These are phyloP conservation scores for Cercospora nicotianae DNA, from an alignment of 2,329 filamentous ascomycete genomes.

Conservation along the genomic window DNA sequence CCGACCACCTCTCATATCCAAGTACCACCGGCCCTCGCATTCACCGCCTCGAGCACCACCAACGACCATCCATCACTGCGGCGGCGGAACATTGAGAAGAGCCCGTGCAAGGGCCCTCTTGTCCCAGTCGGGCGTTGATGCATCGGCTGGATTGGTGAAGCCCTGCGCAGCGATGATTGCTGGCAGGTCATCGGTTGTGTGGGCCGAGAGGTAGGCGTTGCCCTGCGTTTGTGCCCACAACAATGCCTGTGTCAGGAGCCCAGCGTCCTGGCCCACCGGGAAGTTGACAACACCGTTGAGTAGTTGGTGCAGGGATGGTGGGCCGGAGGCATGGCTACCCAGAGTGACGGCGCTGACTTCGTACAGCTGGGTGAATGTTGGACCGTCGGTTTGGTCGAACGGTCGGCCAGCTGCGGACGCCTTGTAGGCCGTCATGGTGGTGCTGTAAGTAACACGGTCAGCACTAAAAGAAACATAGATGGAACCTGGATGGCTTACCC, in stretches of 20 bases:
- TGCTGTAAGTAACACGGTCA: neutral
- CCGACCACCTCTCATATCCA: neutral
- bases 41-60: neutral
- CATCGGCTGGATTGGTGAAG: neutral
- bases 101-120: neutral
- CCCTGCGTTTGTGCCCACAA: slow-evolving; percentile 4
- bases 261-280: slow-evolving; percentile 16
- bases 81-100: neutral
- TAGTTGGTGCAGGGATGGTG: slow-evolving; percentile 1
- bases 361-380: neutral
- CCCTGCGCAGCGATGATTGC: neutral
- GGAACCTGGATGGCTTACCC: neutral
- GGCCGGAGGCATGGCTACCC: neutral
- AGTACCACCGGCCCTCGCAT: neutral
- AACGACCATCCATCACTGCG: neutral
- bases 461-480: neutral
- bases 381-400: neutral
- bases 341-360: neutral
- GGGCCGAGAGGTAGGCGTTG: neutral
- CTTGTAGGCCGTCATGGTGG: neutral
- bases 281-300: slow-evolving; percentile 13
- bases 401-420: neutral
- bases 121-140: neutral
- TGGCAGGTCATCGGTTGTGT: slow-evolving; percentile 1
- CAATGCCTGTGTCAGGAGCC: slow-evolving; percentile 15